Evolutionary conservation across 129 eudicot species (phyloP).

Genomic region (Helianthus tuberosus): DNA sequence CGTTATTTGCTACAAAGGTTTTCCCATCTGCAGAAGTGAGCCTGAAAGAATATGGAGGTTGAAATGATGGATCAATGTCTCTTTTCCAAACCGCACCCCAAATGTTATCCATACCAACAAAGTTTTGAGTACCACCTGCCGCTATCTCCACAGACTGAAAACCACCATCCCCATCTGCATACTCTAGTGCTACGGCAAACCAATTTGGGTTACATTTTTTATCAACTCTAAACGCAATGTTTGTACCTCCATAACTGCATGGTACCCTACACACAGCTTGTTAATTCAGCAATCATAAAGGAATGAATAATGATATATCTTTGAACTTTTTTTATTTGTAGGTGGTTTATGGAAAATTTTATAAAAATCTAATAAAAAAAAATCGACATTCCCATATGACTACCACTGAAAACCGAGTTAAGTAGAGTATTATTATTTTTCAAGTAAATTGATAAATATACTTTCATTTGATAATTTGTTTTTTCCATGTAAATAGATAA

Average conservation of each 20-base stretch:
- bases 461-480: no score
- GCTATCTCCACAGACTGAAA: slow-evolving; percentile 41
- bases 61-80: slow-evolving; percentile 2
- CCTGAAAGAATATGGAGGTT: slow-evolving; percentile 44
- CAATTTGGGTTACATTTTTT: slow-evolving; percentile 36
- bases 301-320: no score
- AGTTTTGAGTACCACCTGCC: slow-evolving; percentile 1
- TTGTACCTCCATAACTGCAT: slow-evolving; percentile 32
- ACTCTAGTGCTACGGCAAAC: slow-evolving; percentile 42
- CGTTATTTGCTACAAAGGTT: slow-evolving; percentile 35
- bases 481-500: no score
- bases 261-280: slow-evolving; percentile 24
- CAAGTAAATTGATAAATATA: no score
- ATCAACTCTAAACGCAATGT: slow-evolving; percentile 39
- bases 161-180: slow-evolving; percentile 41
- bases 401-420: no score
- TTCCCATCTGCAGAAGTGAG: slow-evolving; percentile 24
- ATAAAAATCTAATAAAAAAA: no score
- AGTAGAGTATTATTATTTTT: no score
- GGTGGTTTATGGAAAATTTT: no score
- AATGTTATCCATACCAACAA: slow-evolving; percentile 33
- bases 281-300: neutral
- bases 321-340: no score
- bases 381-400: no score
- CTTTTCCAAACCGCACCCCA: slow-evolving; percentile 53